phyloP scores from a whole-genome alignment of 768 basidiomycete genomes.

The Lactarius vividus region DNA sequence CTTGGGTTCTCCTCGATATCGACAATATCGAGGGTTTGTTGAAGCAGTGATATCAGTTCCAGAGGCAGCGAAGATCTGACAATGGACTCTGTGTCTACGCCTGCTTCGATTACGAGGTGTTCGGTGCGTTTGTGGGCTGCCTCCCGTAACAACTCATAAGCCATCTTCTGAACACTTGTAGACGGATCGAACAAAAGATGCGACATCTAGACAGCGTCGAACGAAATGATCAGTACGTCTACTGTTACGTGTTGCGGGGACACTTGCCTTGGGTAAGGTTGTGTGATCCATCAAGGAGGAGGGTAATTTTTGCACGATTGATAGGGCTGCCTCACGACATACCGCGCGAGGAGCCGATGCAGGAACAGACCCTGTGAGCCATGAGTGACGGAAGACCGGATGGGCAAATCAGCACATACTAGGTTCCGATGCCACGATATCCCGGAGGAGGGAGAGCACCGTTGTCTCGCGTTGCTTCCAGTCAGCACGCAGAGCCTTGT shows the following conservation, averaged over 20 bases:
- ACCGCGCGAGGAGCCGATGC: conserved; percentile 57
- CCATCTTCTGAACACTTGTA: conserved; percentile 68
- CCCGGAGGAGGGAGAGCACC: conserved; percentile 57
- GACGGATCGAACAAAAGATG: conserved; percentile 69
- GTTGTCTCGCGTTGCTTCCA: conserved; percentile 60
- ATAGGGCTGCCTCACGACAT: conserved; percentile 66
- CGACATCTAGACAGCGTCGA: conserved; percentile 56
- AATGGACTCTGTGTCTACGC: conserved; percentile 64
- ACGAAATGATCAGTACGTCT: not conserved
- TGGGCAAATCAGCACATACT: conserved; percentile 39
- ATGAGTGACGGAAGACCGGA: not conserved
- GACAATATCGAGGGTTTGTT: conserved; percentile 42
- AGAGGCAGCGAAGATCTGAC: conserved; percentile 57
- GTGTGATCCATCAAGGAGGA: conserved; percentile 57
- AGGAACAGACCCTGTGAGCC: conserved; percentile 25
- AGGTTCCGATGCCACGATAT: conserved; percentile 53
- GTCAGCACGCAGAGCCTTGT: conserved; percentile 64
- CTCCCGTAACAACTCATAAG: conserved; percentile 66
- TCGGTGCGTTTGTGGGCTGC: conserved; percentile 78
- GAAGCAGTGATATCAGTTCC: conserved; percentile 65
- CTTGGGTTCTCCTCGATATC: conserved; percentile 41
- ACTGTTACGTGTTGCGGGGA: not conserved
- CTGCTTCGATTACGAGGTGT: conserved; percentile 81
- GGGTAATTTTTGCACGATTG: conserved; percentile 66
- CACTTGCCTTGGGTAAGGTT: conserved; percentile 59